Base-by-base conservation (phyloP, 352 stramenopile genomes). In the Phytophthora syringae region DNA sequence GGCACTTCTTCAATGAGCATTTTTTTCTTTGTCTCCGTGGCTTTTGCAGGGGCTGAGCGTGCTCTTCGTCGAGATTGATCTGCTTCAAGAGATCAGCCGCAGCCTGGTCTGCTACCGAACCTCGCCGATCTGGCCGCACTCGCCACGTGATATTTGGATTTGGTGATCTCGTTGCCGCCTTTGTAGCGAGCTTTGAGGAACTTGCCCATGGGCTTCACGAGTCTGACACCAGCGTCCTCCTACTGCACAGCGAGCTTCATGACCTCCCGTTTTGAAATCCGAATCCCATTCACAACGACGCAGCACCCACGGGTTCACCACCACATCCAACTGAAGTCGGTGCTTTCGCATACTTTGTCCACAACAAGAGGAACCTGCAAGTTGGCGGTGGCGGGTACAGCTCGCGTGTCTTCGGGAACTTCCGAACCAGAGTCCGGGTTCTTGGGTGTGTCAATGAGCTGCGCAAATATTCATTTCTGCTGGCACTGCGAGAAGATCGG, bases 111-210 rank as follows among this genome's bases (percentile, higher is more conserved):
- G n/a, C n/a, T n/a, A n/a, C n/a, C n/a, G n/a, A n/a, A n/a, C n/a
- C n/a, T n/a, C n/a, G n/a, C n/a, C n/a, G n/a, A n/a, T n/a, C n/a
- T n/a, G n/a, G n/a, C n/a, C n/a, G n/a, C n/a, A n/a, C n/a, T n/a
- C n/a, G n/a, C 72, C 13, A 95, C 80, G 16, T 77, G 74, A 42
- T 93, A 95, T 52, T 91, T 89, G 39, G 83, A 72, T n/a, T 84
- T 92, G 63, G 92, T 79, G 52, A 92, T 89, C 27, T 94, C 80
- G 15, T 16, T 67, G 3, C 80, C 85, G 12, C 87, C 85, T 69
- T 95, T 95, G 76, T 95, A 95, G 7, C 66, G 66, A 20, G 80
- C 90, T 72, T 95, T 95, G 72, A 94, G 94, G 56, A 92, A 88
- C 52, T 93, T 95, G 7, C 85, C 82, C 15, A 68, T 61, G 0